Percentiles rank a stretch among this genome's conserved stretches.
Conservation (phyloP, 805 yeast genomes). For the Priceomyces melissophilus region DNA sequence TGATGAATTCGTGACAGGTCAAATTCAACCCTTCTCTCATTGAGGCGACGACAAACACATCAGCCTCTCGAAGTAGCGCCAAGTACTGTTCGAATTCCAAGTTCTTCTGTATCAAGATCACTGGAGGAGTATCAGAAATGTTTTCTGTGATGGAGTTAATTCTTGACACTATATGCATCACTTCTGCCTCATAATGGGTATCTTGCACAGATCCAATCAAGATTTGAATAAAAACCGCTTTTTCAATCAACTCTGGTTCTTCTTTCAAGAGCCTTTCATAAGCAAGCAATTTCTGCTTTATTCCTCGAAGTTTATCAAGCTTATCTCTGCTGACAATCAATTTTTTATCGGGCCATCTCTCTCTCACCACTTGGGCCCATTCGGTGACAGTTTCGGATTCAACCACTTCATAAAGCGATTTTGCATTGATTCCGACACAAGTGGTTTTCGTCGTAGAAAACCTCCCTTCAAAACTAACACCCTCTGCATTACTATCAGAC, state of each 20-base stretch:
- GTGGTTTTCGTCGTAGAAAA: slow-evolving; percentile 54
- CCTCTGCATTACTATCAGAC: slow-evolving; percentile 70
- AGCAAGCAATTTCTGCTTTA: slow-evolving; percentile 81
- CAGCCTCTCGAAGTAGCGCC: slow-evolving; percentile 83
- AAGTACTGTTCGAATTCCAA: slow-evolving; percentile 85
- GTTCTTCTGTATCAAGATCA: slow-evolving; percentile 83
- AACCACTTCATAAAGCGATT: slow-evolving; percentile 46
- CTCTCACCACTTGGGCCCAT: slow-evolving; percentile 70
- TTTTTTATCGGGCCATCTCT: slow-evolving; percentile 70
- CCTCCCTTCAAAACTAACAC: slow-evolving; percentile 59
- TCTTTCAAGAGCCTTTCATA: slow-evolving; percentile 72
- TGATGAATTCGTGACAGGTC: slow-evolving; percentile 91
- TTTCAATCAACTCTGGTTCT: slow-evolving; percentile 67
- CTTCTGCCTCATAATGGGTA: slow-evolving; percentile 65
- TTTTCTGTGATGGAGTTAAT: slow-evolving; percentile 76
- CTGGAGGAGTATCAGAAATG: slow-evolving; percentile 75
- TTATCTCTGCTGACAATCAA: slow-evolving; percentile 87
- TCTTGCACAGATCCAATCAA: slow-evolving; percentile 60
- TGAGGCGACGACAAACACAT: slow-evolving; percentile 80
- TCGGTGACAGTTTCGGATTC: slow-evolving; percentile 48
- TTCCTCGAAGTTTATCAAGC: slow-evolving; percentile 81
- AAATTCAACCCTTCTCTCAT: slow-evolving; percentile 96
- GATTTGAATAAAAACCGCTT: slow-evolving; percentile 78
- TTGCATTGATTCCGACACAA: slow-evolving; percentile 80
- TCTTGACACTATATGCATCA: slow-evolving; percentile 74